phyloP scores from a whole-genome alignment of 805 yeast genomes.

The Candida pseudofarinosa region DNA sequence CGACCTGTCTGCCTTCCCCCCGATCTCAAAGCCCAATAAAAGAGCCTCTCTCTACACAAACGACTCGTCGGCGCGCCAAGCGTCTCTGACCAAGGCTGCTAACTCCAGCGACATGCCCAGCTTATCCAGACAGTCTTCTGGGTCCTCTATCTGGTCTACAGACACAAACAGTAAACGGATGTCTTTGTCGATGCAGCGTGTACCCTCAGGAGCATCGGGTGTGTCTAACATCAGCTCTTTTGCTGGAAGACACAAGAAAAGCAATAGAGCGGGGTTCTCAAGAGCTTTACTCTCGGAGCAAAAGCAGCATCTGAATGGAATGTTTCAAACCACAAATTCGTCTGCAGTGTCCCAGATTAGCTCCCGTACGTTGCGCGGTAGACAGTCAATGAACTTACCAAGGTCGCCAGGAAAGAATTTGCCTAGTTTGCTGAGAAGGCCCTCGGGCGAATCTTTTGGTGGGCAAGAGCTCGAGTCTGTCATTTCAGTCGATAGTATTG shows the following conservation, averaged over 20 bases:
- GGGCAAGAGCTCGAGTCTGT: conserved; percentile 31
- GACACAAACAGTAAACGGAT: conserved; percentile 22
- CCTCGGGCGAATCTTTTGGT: conserved; percentile 30
- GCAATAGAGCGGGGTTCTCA: conserved; percentile 34
- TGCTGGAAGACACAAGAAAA: conserved; percentile 11
- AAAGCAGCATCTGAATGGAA: conserved; percentile 17
- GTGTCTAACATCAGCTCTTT: conserved; percentile 18
- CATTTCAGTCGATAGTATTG: conserved; percentile 25
- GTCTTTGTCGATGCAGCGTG: conserved; percentile 29
- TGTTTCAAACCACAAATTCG: conserved; percentile 8
- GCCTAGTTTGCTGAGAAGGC: conserved; percentile 11
- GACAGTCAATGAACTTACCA: conserved; percentile 26
- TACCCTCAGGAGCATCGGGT: conserved; percentile 25
- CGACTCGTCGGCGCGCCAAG: neutral
- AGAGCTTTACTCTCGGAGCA: conserved; percentile 35
- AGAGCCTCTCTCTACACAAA: neutral
- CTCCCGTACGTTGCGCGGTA: conserved; percentile 14
- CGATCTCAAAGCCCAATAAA: neutral
- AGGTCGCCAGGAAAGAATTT: neutral
- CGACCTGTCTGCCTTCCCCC: neutral
- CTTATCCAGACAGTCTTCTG: conserved; percentile 25
- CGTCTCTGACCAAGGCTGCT: too few relatives aligned
- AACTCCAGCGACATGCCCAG: neutral
- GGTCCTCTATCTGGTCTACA: conserved; percentile 35
- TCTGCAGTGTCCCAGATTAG: conserved; percentile 8